Conservation (phyloP, 805 yeast genomes). For the Candida quercuum region DNA sequence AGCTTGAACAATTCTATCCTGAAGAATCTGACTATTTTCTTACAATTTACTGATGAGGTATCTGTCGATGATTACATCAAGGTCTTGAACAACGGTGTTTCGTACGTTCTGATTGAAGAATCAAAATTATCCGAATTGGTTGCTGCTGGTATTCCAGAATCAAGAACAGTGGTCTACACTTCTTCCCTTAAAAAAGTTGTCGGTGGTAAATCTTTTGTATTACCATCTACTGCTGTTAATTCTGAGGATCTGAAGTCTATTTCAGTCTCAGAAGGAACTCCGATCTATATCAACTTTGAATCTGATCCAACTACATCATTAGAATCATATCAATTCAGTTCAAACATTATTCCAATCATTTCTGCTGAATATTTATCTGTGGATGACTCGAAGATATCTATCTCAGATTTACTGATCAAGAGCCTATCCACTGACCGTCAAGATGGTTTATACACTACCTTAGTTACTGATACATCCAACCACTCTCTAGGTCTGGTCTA, state of each 20-base stretch:
- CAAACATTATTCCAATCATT: slow-evolving; percentile 22
- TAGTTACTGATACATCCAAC: slow-evolving; percentile 66
- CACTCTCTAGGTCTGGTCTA: slow-evolving; percentile 86
- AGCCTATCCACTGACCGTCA: slow-evolving; percentile 72
- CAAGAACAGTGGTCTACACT: slow-evolving; percentile 12
- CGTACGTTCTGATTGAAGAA: slow-evolving; percentile 35
- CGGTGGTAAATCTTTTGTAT: slow-evolving; percentile 13
- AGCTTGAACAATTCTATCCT: slow-evolving; percentile 11
- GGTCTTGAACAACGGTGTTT: slow-evolving; percentile 58
- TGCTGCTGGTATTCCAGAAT: slow-evolving; percentile 45
- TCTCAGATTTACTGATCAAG: slow-evolving; percentile 42
- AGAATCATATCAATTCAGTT: slow-evolving; percentile 14
- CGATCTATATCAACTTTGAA: slow-evolving; percentile 12
- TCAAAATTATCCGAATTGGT: slow-evolving; percentile 28
- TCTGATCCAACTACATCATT: slow-evolving; percentile 11
- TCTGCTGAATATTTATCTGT: slow-evolving; percentile 15
- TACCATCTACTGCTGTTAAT: slow-evolving; percentile 16
- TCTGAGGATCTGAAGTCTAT: slow-evolving; percentile 16
- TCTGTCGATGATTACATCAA: slow-evolving; percentile 41
- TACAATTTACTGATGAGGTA: slow-evolving; percentile 22
- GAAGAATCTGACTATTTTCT: slow-evolving; percentile 18
- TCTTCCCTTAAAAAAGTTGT: slow-evolving; percentile 6
- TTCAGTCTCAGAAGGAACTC: slow-evolving; percentile 13
- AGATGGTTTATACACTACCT: slow-evolving; percentile 81
- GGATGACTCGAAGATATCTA: slow-evolving; percentile 24